Evolutionary conservation across 495 filamentous ascomycete species (phyloP).

Genomic region (Annulohypoxylon bovei): DNA sequence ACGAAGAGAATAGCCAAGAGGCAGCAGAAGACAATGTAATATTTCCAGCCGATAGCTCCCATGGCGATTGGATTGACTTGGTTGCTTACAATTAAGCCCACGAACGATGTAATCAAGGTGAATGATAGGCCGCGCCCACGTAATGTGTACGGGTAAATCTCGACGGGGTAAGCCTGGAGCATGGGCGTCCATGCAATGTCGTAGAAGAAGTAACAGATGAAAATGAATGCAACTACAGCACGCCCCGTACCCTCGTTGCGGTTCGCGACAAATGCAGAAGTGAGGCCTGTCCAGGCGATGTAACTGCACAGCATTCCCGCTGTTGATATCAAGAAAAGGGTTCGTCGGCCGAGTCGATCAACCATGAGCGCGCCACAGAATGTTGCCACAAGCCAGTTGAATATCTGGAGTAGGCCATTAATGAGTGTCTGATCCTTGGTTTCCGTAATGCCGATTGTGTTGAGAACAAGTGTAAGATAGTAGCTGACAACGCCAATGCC

Average conservation of each 20-base stretch:
- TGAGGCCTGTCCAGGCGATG: not conserved
- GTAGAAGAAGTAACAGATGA: constrained; percentile 9
- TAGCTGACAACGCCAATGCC: constrained; percentile 10
- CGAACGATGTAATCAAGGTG: constrained; percentile 4
- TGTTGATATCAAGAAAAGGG: not conserved
- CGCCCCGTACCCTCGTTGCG: not conserved
- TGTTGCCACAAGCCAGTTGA: constrained; percentile 6
- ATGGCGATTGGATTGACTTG: constrained; percentile 9
- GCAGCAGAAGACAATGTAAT: constrained; percentile 9
- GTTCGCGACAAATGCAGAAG: not conserved
- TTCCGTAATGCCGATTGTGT: constrained; percentile 4
- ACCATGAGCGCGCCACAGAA: constrained; percentile 9
- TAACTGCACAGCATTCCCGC: constrained; percentile 9
- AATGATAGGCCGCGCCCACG: constrained; percentile 10
- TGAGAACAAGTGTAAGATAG: constrained; percentile 6
- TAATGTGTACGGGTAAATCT: constrained; percentile 4
- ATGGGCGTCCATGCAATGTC: constrained; percentile 6
- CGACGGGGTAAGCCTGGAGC: not conserved
- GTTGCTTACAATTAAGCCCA: not conserved
- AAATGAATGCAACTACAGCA: constrained; percentile 3
- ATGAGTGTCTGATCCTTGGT: constrained; percentile 11
- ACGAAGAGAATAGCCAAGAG: not conserved
- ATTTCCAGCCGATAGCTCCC: not conserved
- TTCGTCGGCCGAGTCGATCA: constrained; percentile 1
- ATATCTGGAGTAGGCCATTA: constrained; percentile 6